Evolutionary conservation across 345 rosid species (phyloP), one percentile per base, ranked within the genome.

Genomic region (Litchi chinensis): DNA sequence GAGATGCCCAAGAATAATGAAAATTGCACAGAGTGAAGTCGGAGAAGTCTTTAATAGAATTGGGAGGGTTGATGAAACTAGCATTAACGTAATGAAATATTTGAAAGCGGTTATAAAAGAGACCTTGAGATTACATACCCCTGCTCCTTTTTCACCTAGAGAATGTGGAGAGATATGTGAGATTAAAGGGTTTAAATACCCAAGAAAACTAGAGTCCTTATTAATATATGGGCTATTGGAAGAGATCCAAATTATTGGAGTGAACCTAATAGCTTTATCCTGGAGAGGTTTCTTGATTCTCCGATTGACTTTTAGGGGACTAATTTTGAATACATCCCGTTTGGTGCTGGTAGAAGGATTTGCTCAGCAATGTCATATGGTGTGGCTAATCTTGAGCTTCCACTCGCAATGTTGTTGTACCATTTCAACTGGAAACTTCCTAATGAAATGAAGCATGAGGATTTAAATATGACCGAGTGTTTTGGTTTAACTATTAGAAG

Each of bases 391-490:
- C 57, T 81, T 19, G 79, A 77, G 65, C 78, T 74, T 8, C 79
- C 78, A 50, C 39, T 84, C 1, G 84, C 84, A 3, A 43, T 67
- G 11, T 79, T 88, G 46, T 21, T 59, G 64, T 59, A 59, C 12
- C 64, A 59, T 11, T 59, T 59, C 1, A 22, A 59, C 19, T 59
- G 92, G 92, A 74, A 81, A 9, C 78, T 89, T 5, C 85, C 89
- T 0, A 71, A 71, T 6, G 85, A 76, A 32, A 59, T 75, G 77
- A 71, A 1, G 70, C 26, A 46, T 5, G 77, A 84, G 18, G 82
- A 84, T 10, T 77, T 89, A 62, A 85, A 87, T 72, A 84, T 87
- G 90, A 77, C 81, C 5, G 87, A 85, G 86, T 46, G 18, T 22
- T 84, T 84, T 21, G 89, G 83, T n/a, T 32, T 79, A 9, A 65